These are phyloP conservation scores for Begonia masoniana DNA, from an alignment of 306 rosid genomes.

Conservation along the genomic window DNA sequence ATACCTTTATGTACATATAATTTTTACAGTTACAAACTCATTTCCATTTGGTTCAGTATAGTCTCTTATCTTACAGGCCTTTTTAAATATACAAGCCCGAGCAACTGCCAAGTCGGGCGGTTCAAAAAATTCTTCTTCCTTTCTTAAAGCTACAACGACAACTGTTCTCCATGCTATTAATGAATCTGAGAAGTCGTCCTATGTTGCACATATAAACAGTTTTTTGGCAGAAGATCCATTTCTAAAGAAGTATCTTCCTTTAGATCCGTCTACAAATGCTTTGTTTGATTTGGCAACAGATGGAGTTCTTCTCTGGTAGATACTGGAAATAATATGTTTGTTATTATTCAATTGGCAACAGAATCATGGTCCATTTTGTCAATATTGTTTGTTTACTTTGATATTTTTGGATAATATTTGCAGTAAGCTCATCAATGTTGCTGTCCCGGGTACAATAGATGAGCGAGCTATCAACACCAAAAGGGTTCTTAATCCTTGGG, in stretches of 20 bases:
- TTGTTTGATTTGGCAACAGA: conserved; percentile 88
- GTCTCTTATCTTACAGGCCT: conserved; percentile 44
- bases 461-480: conserved; percentile 97
- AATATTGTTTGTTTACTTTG: neutral
- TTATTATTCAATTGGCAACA: too few relatives aligned
- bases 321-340: too few relatives aligned
- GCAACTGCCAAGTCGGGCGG: conserved; percentile 52
- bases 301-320: conserved; percentile 95
- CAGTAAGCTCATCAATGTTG: conserved; percentile 92
- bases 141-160: conserved; percentile 86
- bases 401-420: conserved; percentile 25
- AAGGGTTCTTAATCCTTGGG: conserved; percentile 91
- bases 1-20: too few relatives aligned
- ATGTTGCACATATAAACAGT: conserved; percentile 81
- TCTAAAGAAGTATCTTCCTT: conserved; percentile 70
- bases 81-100: conserved; percentile 54
- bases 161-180: conserved; percentile 80
- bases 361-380: too few relatives aligned
- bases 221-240: conserved; percentile 74
- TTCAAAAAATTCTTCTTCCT: conserved; percentile 55
- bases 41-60: too few relatives aligned
- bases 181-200: conserved; percentile 88
- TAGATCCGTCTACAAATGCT: conserved; percentile 62
- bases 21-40: too few relatives aligned
- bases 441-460: conserved; percentile 98